Evolutionary conservation across 257 asterid species (phyloP).

Genomic region (Solanum habrochaites): DNA sequence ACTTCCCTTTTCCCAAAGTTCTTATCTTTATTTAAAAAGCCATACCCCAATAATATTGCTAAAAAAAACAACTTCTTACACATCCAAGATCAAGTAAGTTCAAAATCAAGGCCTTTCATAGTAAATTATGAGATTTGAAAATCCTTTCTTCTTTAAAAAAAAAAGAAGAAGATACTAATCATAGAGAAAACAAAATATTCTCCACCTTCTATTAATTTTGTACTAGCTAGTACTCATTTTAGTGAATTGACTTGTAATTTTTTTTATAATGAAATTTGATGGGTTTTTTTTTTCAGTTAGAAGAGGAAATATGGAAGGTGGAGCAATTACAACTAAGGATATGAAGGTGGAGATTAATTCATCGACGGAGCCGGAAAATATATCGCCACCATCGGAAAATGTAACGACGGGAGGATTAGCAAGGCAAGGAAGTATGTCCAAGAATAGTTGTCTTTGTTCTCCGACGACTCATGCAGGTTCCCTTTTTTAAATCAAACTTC

Average conservation of each 20-base stretch:
- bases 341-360: constrained; percentile 39
- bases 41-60: neutral
- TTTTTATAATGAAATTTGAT: neutral
- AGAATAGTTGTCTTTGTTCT: constrained; percentile 56
- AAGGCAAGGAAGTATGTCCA: constrained; percentile 56
- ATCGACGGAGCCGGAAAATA: neutral
- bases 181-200: too few species aligned
- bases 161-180: too few species aligned
- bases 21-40: neutral
- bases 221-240: neutral
- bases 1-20: neutral
- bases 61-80: neutral
- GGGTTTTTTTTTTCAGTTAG: neutral
- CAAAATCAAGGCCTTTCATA: neutral
- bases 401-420: constrained; percentile 26
- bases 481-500: too few species aligned
- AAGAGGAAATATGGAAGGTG: constrained; percentile 27
- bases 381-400: constrained; percentile 1
- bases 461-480: constrained; percentile 72
- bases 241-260: neutral
- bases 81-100: neutral
- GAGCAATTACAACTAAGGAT: constrained; percentile 19
- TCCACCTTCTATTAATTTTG: neutral
- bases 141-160: too few species aligned
- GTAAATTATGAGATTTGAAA: neutral